A percentile compares a stretch with the other conserved stretches of the same genome.
Evolutionary conservation across 441 rosid species (phyloP).

Genomic region (Gossypium trilobum): DNA sequence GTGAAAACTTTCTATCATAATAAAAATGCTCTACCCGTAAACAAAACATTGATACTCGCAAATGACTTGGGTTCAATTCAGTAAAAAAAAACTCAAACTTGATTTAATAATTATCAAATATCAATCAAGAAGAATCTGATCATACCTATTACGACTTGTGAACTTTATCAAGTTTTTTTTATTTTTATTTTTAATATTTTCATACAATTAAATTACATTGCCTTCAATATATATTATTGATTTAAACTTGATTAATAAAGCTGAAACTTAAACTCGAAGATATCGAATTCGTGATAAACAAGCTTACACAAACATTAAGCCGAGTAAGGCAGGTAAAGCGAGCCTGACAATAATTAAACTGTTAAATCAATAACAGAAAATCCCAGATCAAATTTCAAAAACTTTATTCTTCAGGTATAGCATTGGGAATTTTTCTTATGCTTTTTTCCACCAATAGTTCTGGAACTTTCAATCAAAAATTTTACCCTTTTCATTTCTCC

Average conservation of each 20-base stretch:
- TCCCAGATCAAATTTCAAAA: background rate
- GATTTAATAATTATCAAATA: too few species aligned
- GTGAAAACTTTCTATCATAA: background rate
- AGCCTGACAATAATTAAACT: background rate
- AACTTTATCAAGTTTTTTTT: background rate
- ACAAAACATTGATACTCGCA: background rate
- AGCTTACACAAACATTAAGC: background rate
- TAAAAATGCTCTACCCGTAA: background rate
- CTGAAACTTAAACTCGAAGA: background rate
- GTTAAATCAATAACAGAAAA: background rate
- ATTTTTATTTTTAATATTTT: too few species aligned
- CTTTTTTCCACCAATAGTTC: background rate
- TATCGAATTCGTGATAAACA: background rate
- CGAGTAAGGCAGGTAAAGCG: background rate
- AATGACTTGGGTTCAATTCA: background rate
- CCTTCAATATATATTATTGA: too few species aligned
- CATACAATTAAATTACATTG: background rate
- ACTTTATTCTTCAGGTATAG: too few species aligned
- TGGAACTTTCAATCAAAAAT: background rate
- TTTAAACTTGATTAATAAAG: background rate
- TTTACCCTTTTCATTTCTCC: background rate
- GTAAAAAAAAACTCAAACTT: too few species aligned
- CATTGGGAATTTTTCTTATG: too few species aligned
- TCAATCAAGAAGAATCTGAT: background rate
- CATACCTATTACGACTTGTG: too few species aligned